These are phyloP conservation scores for Hanseniaspora clermontiae DNA, from an alignment of 805 yeast species.

Conservation along the genomic window DNA sequence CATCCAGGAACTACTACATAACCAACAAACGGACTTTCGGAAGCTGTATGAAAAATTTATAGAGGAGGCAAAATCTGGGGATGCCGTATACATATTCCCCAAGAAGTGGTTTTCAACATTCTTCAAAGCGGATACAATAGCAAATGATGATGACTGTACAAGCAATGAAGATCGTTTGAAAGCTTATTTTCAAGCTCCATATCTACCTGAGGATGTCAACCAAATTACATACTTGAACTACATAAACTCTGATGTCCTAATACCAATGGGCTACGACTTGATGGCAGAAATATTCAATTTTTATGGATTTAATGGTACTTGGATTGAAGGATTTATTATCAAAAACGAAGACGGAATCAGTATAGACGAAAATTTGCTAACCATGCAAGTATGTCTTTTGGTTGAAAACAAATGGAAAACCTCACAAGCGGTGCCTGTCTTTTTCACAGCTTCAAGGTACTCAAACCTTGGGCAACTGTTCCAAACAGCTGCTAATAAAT, in stretches of 20 bases:
- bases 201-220: not conserved
- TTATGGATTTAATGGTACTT: slow-evolving; percentile 9
- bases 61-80: not conserved
- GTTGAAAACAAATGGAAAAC: slow-evolving; percentile 8
- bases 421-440: not conserved
- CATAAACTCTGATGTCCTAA: not conserved
- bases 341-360: not conserved
- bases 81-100: slow-evolving; percentile 11
- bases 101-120: not conserved
- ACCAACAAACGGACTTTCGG: not conserved
- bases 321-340: slow-evolving; percentile 1
- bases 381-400: not conserved
- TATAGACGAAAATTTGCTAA: slow-evolving; percentile 1
- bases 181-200: not conserved
- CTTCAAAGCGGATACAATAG: not conserved
- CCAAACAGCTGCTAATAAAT: slow-evolving; percentile 6
- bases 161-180: not conserved
- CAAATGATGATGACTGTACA: not conserved
- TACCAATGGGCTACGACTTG: slow-evolving; percentile 1
- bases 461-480: not conserved
- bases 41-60: not conserved
- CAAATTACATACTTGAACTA: not conserved
- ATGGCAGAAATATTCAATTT: not conserved
- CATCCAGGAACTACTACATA: not conserved
- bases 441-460: not conserved